These are phyloP conservation scores for Byssochlamys sp. DNA, from an alignment of 2,329 filamentous ascomycete genomes.

Conservation along the genomic window DNA sequence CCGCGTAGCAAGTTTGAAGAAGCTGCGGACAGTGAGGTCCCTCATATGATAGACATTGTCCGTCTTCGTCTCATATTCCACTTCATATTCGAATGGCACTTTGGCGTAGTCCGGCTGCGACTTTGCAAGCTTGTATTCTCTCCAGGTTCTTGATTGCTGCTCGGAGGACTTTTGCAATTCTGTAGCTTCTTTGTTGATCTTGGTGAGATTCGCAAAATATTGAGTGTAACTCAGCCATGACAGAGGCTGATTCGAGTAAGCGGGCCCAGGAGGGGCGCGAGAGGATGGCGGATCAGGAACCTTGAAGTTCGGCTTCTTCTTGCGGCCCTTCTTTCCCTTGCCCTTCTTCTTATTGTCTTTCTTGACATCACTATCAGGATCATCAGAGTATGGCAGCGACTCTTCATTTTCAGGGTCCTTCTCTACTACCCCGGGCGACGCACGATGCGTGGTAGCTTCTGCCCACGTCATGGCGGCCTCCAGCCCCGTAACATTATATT, in stretches of 20 bases:
- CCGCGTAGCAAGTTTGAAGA: conserved; percentile 66
- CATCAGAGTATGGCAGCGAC: neutral
- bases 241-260: conserved; percentile 76
- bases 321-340: conserved; percentile 11
- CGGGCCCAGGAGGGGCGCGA: conserved; percentile 68
- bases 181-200: conserved; percentile 65
- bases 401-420: conserved; percentile 3
- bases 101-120: conserved; percentile 43
- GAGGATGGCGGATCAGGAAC: conserved; percentile 65
- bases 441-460: conserved; percentile 4
- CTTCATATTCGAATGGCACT: conserved; percentile 60
- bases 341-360: conserved; percentile 37
- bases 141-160: conserved; percentile 22
- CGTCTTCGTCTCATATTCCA: conserved; percentile 76
- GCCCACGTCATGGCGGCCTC: conserved; percentile 42
- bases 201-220: conserved; percentile 88
- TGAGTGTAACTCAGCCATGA: conserved; percentile 74
- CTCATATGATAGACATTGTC: conserved; percentile 65
- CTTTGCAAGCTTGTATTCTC: conserved; percentile 44
- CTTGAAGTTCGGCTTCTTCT: conserved; percentile 48
- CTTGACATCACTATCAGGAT: conserved; percentile 13
- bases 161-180: conserved; percentile 9
- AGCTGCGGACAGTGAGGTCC: conserved; percentile 76
- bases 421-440: conserved; percentile 3
- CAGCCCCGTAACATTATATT: conserved; percentile 81